Evolutionary conservation across 2,329 filamentous ascomycete species (phyloP).

Genomic region (Moelleriella libera): DNA sequence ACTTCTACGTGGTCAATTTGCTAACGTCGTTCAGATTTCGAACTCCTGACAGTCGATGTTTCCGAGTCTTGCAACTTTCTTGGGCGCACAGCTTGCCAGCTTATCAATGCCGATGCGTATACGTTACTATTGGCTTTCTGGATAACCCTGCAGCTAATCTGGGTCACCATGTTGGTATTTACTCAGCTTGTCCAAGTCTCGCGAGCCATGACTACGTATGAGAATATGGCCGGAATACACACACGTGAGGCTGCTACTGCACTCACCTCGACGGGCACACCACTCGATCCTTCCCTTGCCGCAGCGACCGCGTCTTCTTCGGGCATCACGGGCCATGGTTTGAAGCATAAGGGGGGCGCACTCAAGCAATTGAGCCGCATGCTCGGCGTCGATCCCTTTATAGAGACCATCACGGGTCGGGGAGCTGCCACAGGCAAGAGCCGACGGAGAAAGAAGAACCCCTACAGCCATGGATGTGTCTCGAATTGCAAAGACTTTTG

Average conservation of each 20-base stretch:
- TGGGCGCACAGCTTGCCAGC: constrained; percentile 57
- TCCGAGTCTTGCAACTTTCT: constrained; percentile 58
- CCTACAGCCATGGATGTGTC: constrained; percentile 71
- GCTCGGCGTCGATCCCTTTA: constrained; percentile 83
- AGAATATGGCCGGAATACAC: constrained; percentile 80
- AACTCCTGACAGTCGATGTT: constrained; percentile 36
- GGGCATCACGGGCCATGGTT: constrained; percentile 28
- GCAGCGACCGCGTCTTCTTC: constrained; percentile 28
- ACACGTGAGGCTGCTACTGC: constrained; percentile 49
- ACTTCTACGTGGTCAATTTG: neutral
- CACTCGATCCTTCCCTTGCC: constrained; percentile 54
- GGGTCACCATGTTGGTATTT: constrained; percentile 93
- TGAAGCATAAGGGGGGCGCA: constrained; percentile 48
- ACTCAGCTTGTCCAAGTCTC: constrained; percentile 90
- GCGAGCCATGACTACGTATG: constrained; percentile 86
- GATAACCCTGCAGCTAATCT: constrained; percentile 73
- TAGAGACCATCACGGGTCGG: constrained; percentile 79
- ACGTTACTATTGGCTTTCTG: constrained; percentile 69
- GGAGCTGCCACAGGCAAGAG: constrained; percentile 48
- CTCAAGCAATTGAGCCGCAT: constrained; percentile 71
- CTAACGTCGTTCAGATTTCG: constrained; percentile 39
- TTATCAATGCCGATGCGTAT: constrained; percentile 71
- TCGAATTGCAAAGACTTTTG: constrained; percentile 94
- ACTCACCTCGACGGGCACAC: constrained; percentile 64
- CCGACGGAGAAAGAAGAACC: constrained; percentile 53